These are phyloP conservation scores for Chlorella variabilis DNA, from an alignment of 163 green algal genomes.

Conservation along the genomic window DNA sequence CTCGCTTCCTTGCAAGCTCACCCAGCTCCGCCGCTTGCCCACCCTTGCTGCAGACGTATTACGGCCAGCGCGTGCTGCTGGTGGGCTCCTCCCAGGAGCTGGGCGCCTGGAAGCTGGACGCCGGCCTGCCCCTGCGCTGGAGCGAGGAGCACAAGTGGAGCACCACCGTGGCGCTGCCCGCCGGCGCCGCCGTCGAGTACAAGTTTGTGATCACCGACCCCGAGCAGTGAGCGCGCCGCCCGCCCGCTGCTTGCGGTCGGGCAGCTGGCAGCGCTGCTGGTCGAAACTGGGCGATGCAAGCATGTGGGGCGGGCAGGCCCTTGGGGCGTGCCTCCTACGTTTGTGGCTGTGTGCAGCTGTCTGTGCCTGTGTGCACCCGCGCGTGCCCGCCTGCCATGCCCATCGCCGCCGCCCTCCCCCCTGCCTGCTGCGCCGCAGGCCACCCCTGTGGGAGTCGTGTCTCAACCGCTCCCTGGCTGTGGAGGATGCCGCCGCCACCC, in stretches of 20 bases:
- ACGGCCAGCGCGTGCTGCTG: constrained; percentile 25
- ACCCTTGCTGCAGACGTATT: neutral
- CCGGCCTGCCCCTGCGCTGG: constrained; percentile 66
- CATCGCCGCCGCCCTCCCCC: too few relatives aligned
- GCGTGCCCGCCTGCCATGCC: too few relatives aligned
- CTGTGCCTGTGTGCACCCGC: too few relatives aligned
- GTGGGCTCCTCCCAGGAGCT: constrained; percentile 5
- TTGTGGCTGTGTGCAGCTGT: too few relatives aligned
- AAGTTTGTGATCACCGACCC: constrained; percentile 89
- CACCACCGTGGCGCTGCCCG: constrained; percentile 79
- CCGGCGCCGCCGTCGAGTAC: constrained; percentile 81
- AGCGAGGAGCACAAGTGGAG: constrained; percentile 83
- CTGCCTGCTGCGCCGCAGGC: neutral
- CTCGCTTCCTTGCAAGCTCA: too few relatives aligned
- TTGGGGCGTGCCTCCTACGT: too few relatives aligned
- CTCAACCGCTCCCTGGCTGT: neutral
- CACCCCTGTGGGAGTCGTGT: neutral
- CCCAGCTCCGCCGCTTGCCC: neutral
- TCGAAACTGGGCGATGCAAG: too few relatives aligned
- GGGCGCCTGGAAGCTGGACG: constrained; percentile 6
- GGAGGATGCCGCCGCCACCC: neutral
- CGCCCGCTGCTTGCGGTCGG: neutral
- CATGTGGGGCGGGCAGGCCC: too few relatives aligned
- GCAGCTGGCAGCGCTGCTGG: neutral
- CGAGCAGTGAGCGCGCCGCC: neutral